phyloP scores from a whole-genome alignment of 768 basidiomycete genomes.

The Rhodotorula toruloides region DNA sequence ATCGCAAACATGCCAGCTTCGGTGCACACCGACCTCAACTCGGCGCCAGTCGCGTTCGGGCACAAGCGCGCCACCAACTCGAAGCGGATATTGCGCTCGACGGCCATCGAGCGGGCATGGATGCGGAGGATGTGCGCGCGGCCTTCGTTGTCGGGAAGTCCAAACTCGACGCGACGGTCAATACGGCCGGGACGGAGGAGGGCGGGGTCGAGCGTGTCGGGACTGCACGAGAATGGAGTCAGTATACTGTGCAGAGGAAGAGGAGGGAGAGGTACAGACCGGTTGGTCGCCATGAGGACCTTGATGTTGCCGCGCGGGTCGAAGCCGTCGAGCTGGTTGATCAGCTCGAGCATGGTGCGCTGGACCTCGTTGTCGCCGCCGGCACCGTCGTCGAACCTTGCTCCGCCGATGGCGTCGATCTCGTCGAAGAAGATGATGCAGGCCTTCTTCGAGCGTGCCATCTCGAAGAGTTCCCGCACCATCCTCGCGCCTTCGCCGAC shows the following conservation, averaged over 20 bases:
- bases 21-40: constrained; percentile 90
- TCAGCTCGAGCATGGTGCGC: constrained; percentile 96
- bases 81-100: constrained; percentile 93
- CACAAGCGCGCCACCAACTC: constrained; percentile 94
- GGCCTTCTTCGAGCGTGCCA: constrained; percentile 97
- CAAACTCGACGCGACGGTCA: constrained; percentile 95
- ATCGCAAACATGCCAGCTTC: constrained; percentile 99
- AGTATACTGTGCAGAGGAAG: neutral
- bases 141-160: constrained; percentile 88
- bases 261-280: constrained; percentile 50
- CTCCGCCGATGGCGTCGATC: constrained; percentile 96
- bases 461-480: constrained; percentile 98
- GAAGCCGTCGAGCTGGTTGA: constrained; percentile 95
- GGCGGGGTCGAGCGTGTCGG: constrained; percentile 96
- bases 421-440: constrained; percentile 99
- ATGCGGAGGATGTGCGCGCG: constrained; percentile 94
- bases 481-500: constrained; percentile 98
- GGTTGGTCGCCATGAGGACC: constrained; percentile 97
- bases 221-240: constrained; percentile 53
- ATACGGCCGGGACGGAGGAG: constrained; percentile 90
- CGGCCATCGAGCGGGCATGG: constrained; percentile 83
- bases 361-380: constrained; percentile 99
- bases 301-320: constrained; percentile 99
- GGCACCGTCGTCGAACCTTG: constrained; percentile 95
- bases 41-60: constrained; percentile 98